Percentiles rank a stretch among this genome's conserved stretches.
Evolutionary conservation across 2,329 filamentous ascomycete genomes (phyloP).

Genomic region (Diaporthe eres): DNA sequence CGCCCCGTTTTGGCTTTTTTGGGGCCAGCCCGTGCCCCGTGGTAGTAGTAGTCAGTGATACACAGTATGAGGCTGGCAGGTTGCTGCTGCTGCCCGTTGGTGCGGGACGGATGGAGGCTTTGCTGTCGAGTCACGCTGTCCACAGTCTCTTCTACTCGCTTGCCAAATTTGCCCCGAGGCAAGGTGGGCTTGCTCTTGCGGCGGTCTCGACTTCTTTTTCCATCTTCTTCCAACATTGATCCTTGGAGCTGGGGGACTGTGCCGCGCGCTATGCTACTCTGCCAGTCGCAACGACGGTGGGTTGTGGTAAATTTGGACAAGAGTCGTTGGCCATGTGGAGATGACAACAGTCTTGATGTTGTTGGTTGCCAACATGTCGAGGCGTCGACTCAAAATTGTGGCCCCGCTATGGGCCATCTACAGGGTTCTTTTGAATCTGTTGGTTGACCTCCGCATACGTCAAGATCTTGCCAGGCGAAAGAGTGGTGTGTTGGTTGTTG

Average conservation of each 20-base stretch:
- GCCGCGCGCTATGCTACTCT: slow-evolving; percentile 29
- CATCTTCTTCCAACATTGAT: not conserved
- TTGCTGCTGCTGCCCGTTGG: slow-evolving; percentile 9
- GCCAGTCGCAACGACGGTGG: not conserved
- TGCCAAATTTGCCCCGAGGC: slow-evolving; percentile 11
- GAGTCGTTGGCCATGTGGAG: slow-evolving; percentile 20
- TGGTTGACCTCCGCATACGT: not conserved
- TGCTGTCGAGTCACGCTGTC: not conserved
- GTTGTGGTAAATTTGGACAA: slow-evolving; percentile 21
- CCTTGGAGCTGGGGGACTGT: not conserved
- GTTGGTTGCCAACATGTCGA: slow-evolving; percentile 21
- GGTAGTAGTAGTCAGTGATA: not conserved
- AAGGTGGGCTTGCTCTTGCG: not conserved
- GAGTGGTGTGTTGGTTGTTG: not conserved
- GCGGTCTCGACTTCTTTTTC: not conserved
- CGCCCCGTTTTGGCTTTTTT: slow-evolving; percentile 1
- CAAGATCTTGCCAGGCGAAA: not conserved
- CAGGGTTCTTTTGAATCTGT: slow-evolving; percentile 16
- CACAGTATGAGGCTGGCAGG: slow-evolving; percentile 1
- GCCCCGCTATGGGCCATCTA: slow-evolving; percentile 5
- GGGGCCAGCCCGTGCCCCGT: not conserved
- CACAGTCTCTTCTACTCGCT: not conserved
- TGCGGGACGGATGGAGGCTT: not conserved
- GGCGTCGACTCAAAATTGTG: slow-evolving; percentile 10
- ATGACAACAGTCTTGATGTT: not conserved